Evolutionary conservation across 768 basidiomycete genomes (phyloP), one percentile per base, ranked within the genome.

Genomic region (Inosperma sp.): DNA sequence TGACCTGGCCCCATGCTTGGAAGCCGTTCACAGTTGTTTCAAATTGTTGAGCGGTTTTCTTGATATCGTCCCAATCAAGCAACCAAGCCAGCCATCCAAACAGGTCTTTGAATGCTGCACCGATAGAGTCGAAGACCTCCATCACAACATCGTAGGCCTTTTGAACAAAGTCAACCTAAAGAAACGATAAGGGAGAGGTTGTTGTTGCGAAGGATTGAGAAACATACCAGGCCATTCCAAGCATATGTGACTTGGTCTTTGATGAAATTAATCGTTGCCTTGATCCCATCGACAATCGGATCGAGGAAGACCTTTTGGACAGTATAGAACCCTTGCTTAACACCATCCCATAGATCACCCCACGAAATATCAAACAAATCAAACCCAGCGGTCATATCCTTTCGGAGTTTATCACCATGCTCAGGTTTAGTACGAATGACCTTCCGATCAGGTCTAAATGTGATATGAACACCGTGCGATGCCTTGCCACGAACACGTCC

Each of bases 1-100:
- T 40, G 3, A 40, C 39, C 21, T 22, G 21, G 22, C 39, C 26
- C 39, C 39, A 40, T 25, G 22, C 39, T 23, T 40, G 39, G 39
- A 40, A 40, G 39, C 39, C 39, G 39, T 40, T 40, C 39, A 40
- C 39, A 5, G 39, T 40, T 13, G 21, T 25, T 40, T 23, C 39
- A n/a, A 40, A 40, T 40, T 40, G 21, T 40, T 40, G 39, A 40
- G 39, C 39, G 8, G 39, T 40, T 23, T 40, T 40, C 16, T 40
- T 40, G 22, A 40, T 40, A n/a, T 40, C 39, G 16, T 40, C 39
- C 39, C 39, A 40, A 40, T 40, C 39, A 25, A 40, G 16, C 17
- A 39, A 21, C 36, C 36, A 39, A 39, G 36, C 36, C 7, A 39
- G 36, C 36, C 36, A 39, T 39, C 36, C 36, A 39, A 39, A 39